Conservation (phyloP, 2,329 filamentous ascomycete genomes). For the Cytospora piceicola region DNA sequence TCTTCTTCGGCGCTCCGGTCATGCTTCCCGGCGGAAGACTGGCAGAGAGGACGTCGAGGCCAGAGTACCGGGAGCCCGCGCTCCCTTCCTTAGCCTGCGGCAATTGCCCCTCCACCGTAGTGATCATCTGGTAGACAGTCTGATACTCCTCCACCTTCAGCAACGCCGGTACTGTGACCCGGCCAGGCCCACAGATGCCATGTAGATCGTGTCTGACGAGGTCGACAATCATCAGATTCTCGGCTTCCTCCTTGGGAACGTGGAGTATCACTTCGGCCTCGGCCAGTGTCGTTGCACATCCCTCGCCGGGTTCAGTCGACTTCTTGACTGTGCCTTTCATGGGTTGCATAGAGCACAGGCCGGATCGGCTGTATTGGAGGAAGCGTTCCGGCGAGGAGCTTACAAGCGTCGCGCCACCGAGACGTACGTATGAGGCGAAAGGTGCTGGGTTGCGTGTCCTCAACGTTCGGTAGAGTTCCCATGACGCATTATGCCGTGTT, state of each 20-base stretch:
- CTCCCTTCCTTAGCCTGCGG: constrained; percentile 35
- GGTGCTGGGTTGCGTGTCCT: constrained; percentile 76
- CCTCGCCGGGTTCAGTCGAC: constrained; percentile 52
- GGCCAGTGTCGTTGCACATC: constrained; percentile 56
- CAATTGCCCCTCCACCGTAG: constrained; percentile 76
- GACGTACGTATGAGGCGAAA: constrained; percentile 79
- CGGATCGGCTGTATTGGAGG: constrained; percentile 59
- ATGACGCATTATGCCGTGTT: constrained; percentile 48
- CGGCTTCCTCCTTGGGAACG: constrained; percentile 86
- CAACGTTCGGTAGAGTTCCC: constrained; percentile 74
- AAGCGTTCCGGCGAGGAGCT: constrained; percentile 91
- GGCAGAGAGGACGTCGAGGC: constrained; percentile 75
- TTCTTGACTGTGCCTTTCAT: constrained; percentile 98
- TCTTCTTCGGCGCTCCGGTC: constrained; percentile 95
- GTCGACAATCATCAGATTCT: constrained; percentile 98
- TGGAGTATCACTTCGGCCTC: constrained; percentile 75
- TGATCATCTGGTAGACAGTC: constrained; percentile 89
- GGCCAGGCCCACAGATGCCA: constrained; percentile 75
- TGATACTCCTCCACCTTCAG: constrained; percentile 90
- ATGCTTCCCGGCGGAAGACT: constrained; percentile 90
- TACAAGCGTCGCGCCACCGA: constrained; percentile 72
- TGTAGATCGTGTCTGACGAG: constrained; percentile 93
- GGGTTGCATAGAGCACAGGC: constrained; percentile 78
- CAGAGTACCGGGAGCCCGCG: constrained; percentile 51
- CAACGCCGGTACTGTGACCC: constrained; percentile 75